These are phyloP conservation scores for Neurospora crassa DNA, from an alignment of 2,329 filamentous ascomycete genomes.

Conservation along the genomic window DNA sequence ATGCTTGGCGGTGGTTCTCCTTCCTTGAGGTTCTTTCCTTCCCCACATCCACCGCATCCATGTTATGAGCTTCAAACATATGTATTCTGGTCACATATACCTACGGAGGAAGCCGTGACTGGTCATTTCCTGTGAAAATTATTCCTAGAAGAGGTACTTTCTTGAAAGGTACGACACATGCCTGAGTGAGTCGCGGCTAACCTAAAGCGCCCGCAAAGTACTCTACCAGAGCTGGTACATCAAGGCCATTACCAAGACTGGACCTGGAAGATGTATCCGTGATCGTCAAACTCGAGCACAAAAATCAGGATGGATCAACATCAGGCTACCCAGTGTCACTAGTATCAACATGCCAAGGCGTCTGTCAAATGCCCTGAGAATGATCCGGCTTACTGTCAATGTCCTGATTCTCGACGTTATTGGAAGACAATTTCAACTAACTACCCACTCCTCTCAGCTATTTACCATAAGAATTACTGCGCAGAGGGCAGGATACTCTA, in stretches of 20 bases:
- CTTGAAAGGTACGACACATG: not conserved
- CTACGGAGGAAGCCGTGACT: too few relatives aligned
- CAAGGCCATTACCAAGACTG: not conserved
- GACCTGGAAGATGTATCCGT: not conserved
- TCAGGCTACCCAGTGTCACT: too few relatives aligned
- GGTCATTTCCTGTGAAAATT: too few relatives aligned
- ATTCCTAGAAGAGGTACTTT: not conserved
- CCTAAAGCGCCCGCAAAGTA: not conserved
- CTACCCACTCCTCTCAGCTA: not conserved
- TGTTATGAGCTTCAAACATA: too few relatives aligned
- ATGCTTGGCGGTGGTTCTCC: too few relatives aligned
- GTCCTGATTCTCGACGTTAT: not conserved
- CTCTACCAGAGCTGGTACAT: not conserved
- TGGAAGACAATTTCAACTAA: not conserved
- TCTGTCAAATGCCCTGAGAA: not conserved
- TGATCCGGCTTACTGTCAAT: not conserved
- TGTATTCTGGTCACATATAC: too few relatives aligned
- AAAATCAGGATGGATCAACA: not conserved
- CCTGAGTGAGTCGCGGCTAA: not conserved
- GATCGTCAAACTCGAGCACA: not conserved
- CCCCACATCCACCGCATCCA: too few relatives aligned
- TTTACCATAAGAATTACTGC: not conserved
- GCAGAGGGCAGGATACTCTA: not conserved
- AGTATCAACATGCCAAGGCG: not conserved
- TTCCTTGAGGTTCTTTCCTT: too few relatives aligned